Evolutionary conservation across 1,284 basidiomycete genomes (phyloP).

Genomic region (Chalciporus sp.): DNA sequence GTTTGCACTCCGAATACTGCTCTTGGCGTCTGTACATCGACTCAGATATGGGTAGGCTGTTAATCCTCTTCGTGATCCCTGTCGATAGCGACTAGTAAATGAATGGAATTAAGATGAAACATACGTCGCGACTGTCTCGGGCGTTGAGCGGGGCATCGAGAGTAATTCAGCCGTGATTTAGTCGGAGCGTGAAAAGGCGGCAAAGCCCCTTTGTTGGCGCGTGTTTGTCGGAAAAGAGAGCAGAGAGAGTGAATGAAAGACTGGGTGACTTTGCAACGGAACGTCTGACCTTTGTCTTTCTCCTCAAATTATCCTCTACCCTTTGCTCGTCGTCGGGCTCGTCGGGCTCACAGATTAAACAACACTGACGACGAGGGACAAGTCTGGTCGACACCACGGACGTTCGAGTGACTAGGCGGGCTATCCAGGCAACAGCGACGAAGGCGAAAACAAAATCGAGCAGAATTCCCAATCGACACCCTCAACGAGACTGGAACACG

Average conservation of each 20-base stretch:
- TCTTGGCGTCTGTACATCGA: too few relatives aligned
- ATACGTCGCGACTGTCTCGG: too few relatives aligned
- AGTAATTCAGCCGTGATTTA: slow-evolving; percentile 6
- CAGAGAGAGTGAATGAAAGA: slow-evolving; percentile 14
- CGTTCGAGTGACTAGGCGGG: slow-evolving; percentile 5
- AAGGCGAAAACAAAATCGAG: slow-evolving; percentile 22
- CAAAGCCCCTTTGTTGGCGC: slow-evolving; percentile 29
- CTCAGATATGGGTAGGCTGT: too few relatives aligned
- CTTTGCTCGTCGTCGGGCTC: slow-evolving; percentile 19
- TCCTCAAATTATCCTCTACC: slow-evolving; percentile 4
- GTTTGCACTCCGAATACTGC: too few relatives aligned
- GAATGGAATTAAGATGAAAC: too few relatives aligned
- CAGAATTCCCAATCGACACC: slow-evolving; percentile 17
- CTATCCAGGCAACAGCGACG: slow-evolving; percentile 4
- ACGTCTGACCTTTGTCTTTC: slow-evolving; percentile 25
- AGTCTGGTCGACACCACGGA: slow-evolving; percentile 7
- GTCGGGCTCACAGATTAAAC: slow-evolving; percentile 15
- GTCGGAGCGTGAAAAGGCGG: slow-evolving; percentile 28
- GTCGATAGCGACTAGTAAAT: too few relatives aligned
- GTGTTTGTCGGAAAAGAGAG: slow-evolving; percentile 25
- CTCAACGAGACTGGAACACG: slow-evolving; percentile 12
- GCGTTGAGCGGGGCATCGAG: too few relatives aligned
- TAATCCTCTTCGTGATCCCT: too few relatives aligned
- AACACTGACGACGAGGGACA: slow-evolving; percentile 1
- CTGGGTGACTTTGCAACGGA: slow-evolving; percentile 25